These are phyloP conservation scores for Metschnikowia gruessii DNA, from an alignment of 805 yeast genomes.

Conservation along the genomic window DNA sequence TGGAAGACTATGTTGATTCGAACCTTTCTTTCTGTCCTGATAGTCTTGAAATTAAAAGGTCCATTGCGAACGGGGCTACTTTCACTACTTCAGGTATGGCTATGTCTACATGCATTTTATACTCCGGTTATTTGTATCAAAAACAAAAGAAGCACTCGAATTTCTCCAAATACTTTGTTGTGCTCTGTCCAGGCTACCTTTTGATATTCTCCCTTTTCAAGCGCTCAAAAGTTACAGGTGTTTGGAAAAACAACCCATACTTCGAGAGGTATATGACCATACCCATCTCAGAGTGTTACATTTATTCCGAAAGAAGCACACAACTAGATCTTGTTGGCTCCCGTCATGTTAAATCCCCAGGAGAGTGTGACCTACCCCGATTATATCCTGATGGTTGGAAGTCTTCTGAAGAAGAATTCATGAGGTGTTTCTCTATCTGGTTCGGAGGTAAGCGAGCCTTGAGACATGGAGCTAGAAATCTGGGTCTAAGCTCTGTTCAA, in stretches of 20 bases:
- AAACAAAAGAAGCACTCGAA: constrained; percentile 67
- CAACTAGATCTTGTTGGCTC: constrained; percentile 51
- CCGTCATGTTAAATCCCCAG: constrained; percentile 47
- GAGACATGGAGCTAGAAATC: constrained; percentile 2
- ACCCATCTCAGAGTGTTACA: constrained; percentile 64
- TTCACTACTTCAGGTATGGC: constrained; percentile 59
- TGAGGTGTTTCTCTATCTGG: constrained; percentile 83
- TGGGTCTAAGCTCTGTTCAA: not conserved
- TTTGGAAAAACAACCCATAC: constrained; percentile 45
- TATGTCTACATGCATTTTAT: constrained; percentile 55
- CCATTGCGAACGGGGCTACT: constrained; percentile 49
- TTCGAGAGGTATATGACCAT: constrained; percentile 56
- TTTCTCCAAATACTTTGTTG: constrained; percentile 58
- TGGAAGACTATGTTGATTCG: constrained; percentile 58
- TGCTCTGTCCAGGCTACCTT: constrained; percentile 69
- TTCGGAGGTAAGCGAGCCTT: constrained; percentile 53
- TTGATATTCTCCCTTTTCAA: constrained; percentile 52
- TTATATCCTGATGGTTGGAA: constrained; percentile 81
- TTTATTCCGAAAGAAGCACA: constrained; percentile 69
- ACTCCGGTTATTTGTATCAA: constrained; percentile 65
- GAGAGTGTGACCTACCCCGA: constrained; percentile 61
- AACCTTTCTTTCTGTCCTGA: constrained; percentile 39
- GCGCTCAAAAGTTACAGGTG: constrained; percentile 46
- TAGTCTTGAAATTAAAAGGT: constrained; percentile 23
- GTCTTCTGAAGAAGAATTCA: constrained; percentile 72